A percentile compares a stretch with the other conserved stretches of the same genome.
Conservation (phyloP, 768 basidiomycete species). For the Suillus subaureus region DNA sequence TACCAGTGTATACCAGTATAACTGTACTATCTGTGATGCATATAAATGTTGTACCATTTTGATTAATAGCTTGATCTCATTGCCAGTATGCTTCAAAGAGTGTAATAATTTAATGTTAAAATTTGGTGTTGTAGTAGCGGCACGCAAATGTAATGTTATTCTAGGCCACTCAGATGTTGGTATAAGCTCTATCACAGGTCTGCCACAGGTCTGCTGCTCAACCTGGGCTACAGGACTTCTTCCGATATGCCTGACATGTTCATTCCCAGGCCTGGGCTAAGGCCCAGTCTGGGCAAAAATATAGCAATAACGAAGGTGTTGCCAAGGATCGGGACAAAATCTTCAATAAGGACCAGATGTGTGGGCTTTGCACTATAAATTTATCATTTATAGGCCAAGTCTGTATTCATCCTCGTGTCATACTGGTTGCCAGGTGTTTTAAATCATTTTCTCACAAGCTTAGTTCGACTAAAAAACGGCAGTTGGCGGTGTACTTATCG, state of each 20-base stretch:
- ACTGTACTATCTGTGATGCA: neutral
- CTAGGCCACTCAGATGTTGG: no score
- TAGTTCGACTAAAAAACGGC: no score
- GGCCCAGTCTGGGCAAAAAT: neutral
- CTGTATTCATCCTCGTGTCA: no score
- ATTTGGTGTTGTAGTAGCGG: no score
- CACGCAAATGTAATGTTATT: no score
- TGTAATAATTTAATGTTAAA: no score
- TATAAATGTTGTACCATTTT: conserved; percentile 1
- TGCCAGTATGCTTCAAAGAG: neutral
- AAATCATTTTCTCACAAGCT: no score
- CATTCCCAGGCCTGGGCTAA: neutral
- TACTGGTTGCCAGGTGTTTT: no score
- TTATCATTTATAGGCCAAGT: no score
- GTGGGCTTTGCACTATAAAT: neutral
- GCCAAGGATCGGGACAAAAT: neutral
- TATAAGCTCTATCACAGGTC: neutral
- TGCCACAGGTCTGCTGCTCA: neutral
- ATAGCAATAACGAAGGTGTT: neutral
- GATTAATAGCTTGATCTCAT: neutral
- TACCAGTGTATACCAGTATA: neutral
- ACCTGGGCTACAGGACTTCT: neutral
- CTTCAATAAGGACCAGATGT: neutral
- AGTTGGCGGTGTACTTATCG: no score
- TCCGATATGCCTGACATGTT: neutral